Evolutionary conservation across 768 basidiomycete species (phyloP).

Genomic region (Auricularia cornea): DNA sequence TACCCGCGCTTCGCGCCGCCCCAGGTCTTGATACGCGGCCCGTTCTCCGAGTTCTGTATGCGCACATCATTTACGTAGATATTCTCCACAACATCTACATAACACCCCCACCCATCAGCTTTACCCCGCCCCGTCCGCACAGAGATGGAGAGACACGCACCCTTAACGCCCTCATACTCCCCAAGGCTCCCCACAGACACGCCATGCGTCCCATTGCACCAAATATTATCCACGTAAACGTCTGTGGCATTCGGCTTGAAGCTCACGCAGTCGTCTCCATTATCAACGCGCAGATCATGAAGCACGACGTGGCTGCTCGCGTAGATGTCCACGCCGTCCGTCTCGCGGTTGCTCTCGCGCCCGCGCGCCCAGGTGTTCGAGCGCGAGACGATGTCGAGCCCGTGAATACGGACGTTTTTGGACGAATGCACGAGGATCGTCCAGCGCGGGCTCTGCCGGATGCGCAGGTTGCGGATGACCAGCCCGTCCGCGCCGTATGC

Average conservation of each 20-base stretch:
- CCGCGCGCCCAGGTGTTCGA: neutral
- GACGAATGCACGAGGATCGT: neutral
- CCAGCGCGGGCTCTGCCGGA: constrained; percentile 1
- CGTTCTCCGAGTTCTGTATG: constrained; percentile 57
- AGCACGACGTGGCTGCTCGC: neutral
- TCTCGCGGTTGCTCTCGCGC: neutral
- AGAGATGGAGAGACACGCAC: too few species aligned
- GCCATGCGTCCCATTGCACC: constrained; percentile 51
- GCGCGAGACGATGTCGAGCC: neutral
- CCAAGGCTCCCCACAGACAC: constrained; percentile 56
- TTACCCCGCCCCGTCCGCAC: neutral
- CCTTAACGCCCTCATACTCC: constrained; percentile 24
- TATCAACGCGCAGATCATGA: neutral
- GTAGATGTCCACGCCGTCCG: neutral
- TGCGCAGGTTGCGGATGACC: neutral
- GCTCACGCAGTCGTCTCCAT: constrained; percentile 47
- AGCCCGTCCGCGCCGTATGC: neutral
- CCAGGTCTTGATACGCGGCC: constrained; percentile 61
- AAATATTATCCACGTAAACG: constrained; percentile 45
- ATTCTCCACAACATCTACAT: constrained; percentile 55
- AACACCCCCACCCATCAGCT: too few species aligned
- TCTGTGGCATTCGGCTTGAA: constrained; percentile 50
- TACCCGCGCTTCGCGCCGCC: constrained; percentile 30
- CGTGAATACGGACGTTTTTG: neutral
- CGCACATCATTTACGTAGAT: constrained; percentile 49